These are phyloP conservation scores for Luvunga scandens DNA, from an alignment of 345 rosid genomes.

Conservation along the genomic window DNA sequence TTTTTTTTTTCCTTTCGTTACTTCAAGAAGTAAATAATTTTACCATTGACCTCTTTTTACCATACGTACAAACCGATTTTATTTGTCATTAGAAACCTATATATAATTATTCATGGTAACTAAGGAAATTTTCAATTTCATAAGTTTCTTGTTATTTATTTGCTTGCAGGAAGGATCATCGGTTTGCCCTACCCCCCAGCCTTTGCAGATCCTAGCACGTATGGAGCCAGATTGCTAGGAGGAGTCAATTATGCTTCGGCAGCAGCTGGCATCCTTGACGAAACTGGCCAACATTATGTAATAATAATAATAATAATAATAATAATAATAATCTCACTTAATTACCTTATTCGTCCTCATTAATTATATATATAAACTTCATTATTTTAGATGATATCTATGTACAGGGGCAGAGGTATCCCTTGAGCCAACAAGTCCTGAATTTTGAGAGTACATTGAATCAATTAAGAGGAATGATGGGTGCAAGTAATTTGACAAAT, in stretches of 20 bases:
- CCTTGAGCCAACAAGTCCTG: slow-evolving; percentile 62
- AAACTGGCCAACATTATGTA: slow-evolving; percentile 73
- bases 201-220: slow-evolving; percentile 62
- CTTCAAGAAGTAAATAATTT: no score
- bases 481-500: slow-evolving; percentile 37
- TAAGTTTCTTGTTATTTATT: background rate
- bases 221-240: slow-evolving; percentile 50
- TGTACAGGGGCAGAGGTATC: slow-evolving; percentile 56
- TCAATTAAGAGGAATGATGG: slow-evolving; percentile 51
- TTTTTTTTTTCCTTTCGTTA: no score
- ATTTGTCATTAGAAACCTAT: no score
- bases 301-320: no score
- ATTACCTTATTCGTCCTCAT: background rate
- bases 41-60: no score
- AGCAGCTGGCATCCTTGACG: slow-evolving; percentile 88
- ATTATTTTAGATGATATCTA: background rate
- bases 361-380: background rate
- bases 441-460: slow-evolving; percentile 62
- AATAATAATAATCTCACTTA: background rate
- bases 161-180: slow-evolving; percentile 49
- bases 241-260: slow-evolving; percentile 92
- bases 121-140: background rate
- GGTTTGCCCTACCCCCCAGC: slow-evolving; percentile 63
- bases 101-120: no score
- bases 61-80: no score